Evolutionary conservation across 75 land plant species (phyloP).

Genomic region (Adiantum capillusveneris): DNA sequence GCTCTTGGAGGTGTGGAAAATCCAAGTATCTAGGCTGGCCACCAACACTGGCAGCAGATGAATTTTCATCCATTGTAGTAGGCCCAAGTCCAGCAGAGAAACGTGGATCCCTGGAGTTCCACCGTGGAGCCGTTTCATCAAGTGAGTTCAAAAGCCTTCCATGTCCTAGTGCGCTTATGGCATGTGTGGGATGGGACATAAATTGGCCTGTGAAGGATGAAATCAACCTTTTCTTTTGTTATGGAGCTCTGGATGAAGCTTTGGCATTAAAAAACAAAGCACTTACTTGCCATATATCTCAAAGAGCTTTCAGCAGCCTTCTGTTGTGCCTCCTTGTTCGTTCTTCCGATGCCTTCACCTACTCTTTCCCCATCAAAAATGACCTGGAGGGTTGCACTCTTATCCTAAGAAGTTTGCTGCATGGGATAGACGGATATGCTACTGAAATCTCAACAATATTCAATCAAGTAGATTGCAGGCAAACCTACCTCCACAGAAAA

Average conservation of each 20-base stretch:
- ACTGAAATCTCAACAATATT: not conserved
- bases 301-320: conserved; percentile 83
- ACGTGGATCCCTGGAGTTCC: conserved; percentile 17
- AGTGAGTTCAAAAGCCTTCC: not conserved
- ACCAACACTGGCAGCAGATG: conserved; percentile 16
- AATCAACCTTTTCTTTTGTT: conserved; percentile 2
- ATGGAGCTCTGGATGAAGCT: not conserved
- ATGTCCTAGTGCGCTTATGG: not conserved
- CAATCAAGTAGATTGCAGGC: not conserved
- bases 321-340: conserved; percentile 67
- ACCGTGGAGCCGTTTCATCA: conserved; percentile 10
- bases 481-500: conserved; percentile 48
- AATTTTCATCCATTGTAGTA: conserved; percentile 11
- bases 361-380: conserved; percentile 70
- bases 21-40: conserved; percentile 14
- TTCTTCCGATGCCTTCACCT: conserved; percentile 68
- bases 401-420: not conserved
- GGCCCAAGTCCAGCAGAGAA: conserved; percentile 24
- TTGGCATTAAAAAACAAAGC: not conserved
- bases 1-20: conserved; percentile 9
- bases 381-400: conserved; percentile 34
- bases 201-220: not conserved
- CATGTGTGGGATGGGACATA: not conserved
- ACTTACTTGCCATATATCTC: conserved; percentile 56
- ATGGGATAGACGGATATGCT: not conserved